Conservation (phyloP, 1,139 yeast genomes). For the Kodamaea suecica region DNA sequence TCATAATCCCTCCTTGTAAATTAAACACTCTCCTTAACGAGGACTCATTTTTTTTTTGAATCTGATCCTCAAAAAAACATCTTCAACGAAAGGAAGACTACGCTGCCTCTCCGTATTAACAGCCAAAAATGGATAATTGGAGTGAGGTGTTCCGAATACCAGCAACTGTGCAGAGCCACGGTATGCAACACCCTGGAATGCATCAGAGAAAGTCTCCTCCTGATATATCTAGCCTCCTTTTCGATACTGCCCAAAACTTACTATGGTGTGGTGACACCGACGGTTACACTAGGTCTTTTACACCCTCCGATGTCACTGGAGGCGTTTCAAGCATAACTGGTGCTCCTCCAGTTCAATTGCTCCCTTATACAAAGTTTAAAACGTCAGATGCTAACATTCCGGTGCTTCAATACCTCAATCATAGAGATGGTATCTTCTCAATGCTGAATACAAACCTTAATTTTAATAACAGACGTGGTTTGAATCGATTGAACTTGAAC, state of each 20-base stretch:
- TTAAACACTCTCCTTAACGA: no score
- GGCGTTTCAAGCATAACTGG: background rate
- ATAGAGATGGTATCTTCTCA: conserved; percentile 57
- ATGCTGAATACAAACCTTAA: conserved; percentile 52
- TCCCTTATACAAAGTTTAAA: conserved; percentile 51
- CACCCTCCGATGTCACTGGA: conserved; percentile 23
- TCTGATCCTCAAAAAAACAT: no score
- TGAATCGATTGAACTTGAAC: conserved; percentile 38
- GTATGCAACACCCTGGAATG: conserved; percentile 1
- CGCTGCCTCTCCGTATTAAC: no score
- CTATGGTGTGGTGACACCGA: conserved; percentile 81
- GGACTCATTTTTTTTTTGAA: no score
- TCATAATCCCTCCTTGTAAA: no score
- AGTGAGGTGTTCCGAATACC: conserved; percentile 28
- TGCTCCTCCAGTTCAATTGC: conserved; percentile 20
- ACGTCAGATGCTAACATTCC: conserved; percentile 39
- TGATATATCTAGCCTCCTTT: conserved; percentile 39
- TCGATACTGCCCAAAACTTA: conserved; percentile 71
- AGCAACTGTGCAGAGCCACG: conserved; percentile 17
- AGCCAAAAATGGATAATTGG: conserved; percentile 22
- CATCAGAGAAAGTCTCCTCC: conserved; percentile 4
- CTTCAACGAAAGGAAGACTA: no score
- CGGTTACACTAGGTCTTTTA: conserved; percentile 34
- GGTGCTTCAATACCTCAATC: conserved; percentile 49
- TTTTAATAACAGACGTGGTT: conserved; percentile 58